These are phyloP conservation scores for Panaeolus papilionaceus DNA, from an alignment of 768 basidiomycete genomes.

Conservation along the genomic window DNA sequence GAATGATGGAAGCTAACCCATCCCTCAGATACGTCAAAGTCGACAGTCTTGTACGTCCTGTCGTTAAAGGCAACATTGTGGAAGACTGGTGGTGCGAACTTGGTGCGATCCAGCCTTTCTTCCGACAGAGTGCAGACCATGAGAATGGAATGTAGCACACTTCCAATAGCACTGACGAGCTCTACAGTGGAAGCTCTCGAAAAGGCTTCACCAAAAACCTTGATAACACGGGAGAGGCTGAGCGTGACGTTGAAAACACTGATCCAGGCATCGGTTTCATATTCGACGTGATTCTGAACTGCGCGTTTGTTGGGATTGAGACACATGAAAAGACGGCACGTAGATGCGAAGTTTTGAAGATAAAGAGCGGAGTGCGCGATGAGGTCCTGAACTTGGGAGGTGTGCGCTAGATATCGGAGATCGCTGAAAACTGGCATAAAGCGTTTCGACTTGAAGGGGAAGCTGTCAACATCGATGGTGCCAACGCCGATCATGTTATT, in stretches of 20 bases:
- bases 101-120: conserved; percentile 68
- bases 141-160: conserved; percentile 74
- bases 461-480: conserved; percentile 78
- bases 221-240: conserved; percentile 87
- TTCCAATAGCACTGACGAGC: conserved; percentile 69
- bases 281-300: conserved; percentile 86
- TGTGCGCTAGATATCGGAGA: conserved; percentile 85
- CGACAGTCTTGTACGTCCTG: conserved; percentile 61
- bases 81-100: conserved; percentile 66
- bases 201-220: conserved; percentile 88
- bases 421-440: conserved; percentile 96
- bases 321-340: conserved; percentile 91
- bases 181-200: conserved; percentile 58
- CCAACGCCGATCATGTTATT: conserved; percentile 22
- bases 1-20: conserved; percentile 96
- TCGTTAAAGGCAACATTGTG: conserved; percentile 74
- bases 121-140: conserved; percentile 73
- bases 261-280: conserved; percentile 97
- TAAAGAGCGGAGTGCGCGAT: conserved; percentile 74
- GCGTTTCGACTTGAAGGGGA: conserved; percentile 92
- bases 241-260: conserved; percentile 95
- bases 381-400: conserved; percentile 77
- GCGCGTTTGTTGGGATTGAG: conserved; percentile 91
- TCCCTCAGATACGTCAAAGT: conserved; percentile 80
- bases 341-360: conserved; percentile 73